Conservation (phyloP, 2,329 filamentous ascomycete species). For the Xylaria sp. region DNA sequence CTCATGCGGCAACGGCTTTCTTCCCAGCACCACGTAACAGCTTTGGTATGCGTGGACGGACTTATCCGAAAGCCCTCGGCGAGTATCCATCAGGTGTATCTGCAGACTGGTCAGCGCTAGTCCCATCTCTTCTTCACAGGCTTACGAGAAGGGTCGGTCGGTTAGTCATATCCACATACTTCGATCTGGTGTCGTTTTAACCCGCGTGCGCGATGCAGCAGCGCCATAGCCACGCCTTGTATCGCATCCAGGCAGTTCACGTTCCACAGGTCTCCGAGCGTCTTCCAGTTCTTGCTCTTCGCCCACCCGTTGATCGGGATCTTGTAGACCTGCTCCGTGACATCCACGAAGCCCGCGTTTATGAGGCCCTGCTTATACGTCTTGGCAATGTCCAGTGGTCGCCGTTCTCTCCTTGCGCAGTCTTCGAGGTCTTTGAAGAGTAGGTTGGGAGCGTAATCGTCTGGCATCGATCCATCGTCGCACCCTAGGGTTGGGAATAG, state of each 20-base stretch:
- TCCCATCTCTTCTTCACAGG: background rate
- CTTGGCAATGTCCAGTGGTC: constrained; percentile 46
- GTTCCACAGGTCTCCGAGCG: constrained; percentile 54
- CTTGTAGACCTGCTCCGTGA: constrained; percentile 55
- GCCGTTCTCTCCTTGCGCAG: constrained; percentile 46
- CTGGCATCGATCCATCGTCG: constrained; percentile 53
- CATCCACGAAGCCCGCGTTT: constrained; percentile 60
- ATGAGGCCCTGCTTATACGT: constrained; percentile 47
- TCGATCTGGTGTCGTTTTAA: constrained; percentile 55
- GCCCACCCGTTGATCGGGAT: constrained; percentile 57
- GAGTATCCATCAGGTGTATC: constrained; percentile 56
- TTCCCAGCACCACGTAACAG: constrained; percentile 57
- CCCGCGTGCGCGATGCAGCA: constrained; percentile 49
- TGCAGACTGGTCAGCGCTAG: constrained; percentile 31
- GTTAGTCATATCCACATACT: constrained; percentile 45
- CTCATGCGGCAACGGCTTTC: constrained; percentile 53
- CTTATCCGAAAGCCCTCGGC: constrained; percentile 53
- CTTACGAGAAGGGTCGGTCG: background rate
- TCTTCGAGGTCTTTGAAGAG: constrained; percentile 50
- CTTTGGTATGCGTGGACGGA: constrained; percentile 56
- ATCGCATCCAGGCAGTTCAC: constrained; percentile 50
- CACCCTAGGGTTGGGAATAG: constrained; percentile 45
- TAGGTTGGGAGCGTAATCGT: constrained; percentile 45
- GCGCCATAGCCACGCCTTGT: constrained; percentile 51
- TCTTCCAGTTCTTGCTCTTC: constrained; percentile 50